A percentile compares a stretch with the other conserved stretches of the same genome.
Conservation (phyloP, 2,329 filamentous ascomycete genomes). For the Aaosphaeria arxii region DNA sequence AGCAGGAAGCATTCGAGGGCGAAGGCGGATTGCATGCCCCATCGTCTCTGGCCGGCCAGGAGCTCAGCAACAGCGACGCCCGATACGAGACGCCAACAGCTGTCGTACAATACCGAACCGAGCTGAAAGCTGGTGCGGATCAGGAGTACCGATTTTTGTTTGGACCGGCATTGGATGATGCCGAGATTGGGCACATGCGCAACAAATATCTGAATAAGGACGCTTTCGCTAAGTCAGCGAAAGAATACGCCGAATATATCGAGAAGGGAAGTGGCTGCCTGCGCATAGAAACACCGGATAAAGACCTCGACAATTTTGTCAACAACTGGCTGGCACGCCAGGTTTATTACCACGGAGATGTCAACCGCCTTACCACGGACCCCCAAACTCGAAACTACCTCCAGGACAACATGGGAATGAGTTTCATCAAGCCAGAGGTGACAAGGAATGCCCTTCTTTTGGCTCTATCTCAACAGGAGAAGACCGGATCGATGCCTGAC, state of each 20-base stretch:
- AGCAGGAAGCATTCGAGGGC: constrained; percentile 53
- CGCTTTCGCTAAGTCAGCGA: constrained; percentile 46
- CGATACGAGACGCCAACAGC: constrained; percentile 56
- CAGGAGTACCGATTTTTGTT: constrained; percentile 55
- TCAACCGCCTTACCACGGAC: constrained; percentile 58
- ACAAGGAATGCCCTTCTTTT: constrained; percentile 50
- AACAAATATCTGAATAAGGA: constrained; percentile 50
- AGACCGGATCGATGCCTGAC: constrained; percentile 57
- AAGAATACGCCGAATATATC: constrained; percentile 53
- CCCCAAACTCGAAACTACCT: constrained; percentile 60
- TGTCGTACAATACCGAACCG: constrained; percentile 51
- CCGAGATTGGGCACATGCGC: constrained; percentile 47
- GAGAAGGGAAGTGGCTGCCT: constrained; percentile 51
- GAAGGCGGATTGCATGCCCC: constrained; percentile 56
- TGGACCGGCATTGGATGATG: constrained; percentile 53
- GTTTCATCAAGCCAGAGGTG: constrained; percentile 52
- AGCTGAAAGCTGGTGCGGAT: constrained; percentile 40
- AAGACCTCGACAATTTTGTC: constrained; percentile 55
- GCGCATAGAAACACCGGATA: constrained; percentile 53
- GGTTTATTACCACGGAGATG: constrained; percentile 58
- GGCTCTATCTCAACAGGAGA: constrained; percentile 53
- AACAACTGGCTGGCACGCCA: constrained; percentile 60
- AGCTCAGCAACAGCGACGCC: constrained; percentile 48
- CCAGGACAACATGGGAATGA: constrained; percentile 62
- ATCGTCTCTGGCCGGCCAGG: constrained; percentile 39